A percentile compares a stretch with the other conserved stretches of the same genome.
Conservation (phyloP, 2,329 filamentous ascomycete genomes). For the Fusarium aywerte region DNA sequence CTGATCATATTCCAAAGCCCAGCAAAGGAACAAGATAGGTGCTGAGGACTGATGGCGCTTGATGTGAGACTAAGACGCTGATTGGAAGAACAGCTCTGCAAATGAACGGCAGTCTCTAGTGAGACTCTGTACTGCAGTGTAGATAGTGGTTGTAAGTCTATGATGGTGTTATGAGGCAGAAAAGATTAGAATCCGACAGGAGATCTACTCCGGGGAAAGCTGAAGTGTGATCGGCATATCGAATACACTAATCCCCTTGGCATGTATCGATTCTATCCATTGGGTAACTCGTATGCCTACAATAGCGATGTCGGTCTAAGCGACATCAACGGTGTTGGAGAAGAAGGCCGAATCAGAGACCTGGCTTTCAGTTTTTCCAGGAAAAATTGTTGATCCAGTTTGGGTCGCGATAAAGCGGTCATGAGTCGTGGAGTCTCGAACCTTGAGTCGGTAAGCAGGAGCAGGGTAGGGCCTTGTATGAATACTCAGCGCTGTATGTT, state of each 20-base stretch:
- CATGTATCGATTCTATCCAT: not conserved
- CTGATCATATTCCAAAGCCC: conserved; percentile 31
- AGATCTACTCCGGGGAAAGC: conserved; percentile 7
- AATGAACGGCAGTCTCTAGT: conserved; percentile 18
- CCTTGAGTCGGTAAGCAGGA: conserved; percentile 5
- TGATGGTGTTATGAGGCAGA: conserved; percentile 30
- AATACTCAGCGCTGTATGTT: not conserved
- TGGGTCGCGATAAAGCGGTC: not conserved
- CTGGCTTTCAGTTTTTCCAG: not conserved
- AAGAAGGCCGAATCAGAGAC: conserved; percentile 1
- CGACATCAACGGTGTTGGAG: conserved; percentile 8
- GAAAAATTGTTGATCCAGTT: not conserved
- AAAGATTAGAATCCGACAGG: conserved; percentile 13
- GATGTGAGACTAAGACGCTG: conserved; percentile 28
- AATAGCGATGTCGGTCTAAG: not conserved
- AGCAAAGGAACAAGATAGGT: conserved; percentile 9
- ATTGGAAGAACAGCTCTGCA: conserved; percentile 2
- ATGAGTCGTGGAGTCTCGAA: not conserved
- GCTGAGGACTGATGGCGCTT: conserved; percentile 22
- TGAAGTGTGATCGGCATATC: conserved; percentile 1
- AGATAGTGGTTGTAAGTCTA: conserved; percentile 24
- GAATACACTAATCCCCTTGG: conserved; percentile 11
- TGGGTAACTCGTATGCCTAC: not conserved
- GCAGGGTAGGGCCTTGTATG: conserved; percentile 15
- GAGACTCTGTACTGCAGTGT: conserved; percentile 20